A percentile compares a stretch with the other conserved stretches of the same genome.
These are phyloP conservation scores for Phaeosphaeriaceae sp. DNA, from an alignment of 2,329 filamentous ascomycete genomes.

Conservation along the genomic window DNA sequence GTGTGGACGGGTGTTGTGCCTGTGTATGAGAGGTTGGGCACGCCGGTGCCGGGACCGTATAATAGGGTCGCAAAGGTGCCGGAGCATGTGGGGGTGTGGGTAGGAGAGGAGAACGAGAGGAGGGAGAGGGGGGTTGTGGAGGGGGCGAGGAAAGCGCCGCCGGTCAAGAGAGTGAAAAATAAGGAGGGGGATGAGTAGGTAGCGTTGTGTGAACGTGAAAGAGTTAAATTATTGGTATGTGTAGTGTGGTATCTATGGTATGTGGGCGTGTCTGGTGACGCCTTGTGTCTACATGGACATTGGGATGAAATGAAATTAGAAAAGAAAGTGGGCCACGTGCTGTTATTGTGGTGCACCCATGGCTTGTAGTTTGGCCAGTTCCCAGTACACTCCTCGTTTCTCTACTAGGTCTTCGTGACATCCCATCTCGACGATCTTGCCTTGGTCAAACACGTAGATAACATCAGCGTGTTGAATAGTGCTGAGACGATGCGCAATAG, in stretches of 20 bases:
- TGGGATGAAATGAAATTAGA: background rate
- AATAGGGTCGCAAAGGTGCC: constrained; percentile 68
- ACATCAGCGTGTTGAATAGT: constrained; percentile 95
- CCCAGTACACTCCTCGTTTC: constrained; percentile 50
- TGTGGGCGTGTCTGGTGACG: background rate
- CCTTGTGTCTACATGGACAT: background rate
- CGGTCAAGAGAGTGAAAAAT: constrained; percentile 29
- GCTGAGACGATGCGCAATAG: constrained; percentile 87
- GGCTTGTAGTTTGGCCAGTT: constrained; percentile 43
- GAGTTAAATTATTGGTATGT: background rate
- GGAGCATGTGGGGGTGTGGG: constrained; percentile 63
- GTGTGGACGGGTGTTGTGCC: constrained; percentile 70
- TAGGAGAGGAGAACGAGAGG: constrained; percentile 55
- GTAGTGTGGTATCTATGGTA: background rate
- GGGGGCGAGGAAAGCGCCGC: constrained; percentile 28
- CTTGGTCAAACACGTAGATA: constrained; percentile 96
- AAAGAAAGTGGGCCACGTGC: background rate
- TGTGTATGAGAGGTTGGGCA: constrained; percentile 68
- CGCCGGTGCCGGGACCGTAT: constrained; percentile 66
- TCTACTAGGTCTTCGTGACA: constrained; percentile 69
- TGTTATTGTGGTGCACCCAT: constrained; percentile 45
- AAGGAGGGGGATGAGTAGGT: constrained; percentile 9
- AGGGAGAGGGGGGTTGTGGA: constrained; percentile 32
- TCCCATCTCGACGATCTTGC: constrained; percentile 83
- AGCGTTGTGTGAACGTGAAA: background rate